Conservation (phyloP, 371 early-diverging fungal species). For the Apophysomyces variabilis region DNA sequence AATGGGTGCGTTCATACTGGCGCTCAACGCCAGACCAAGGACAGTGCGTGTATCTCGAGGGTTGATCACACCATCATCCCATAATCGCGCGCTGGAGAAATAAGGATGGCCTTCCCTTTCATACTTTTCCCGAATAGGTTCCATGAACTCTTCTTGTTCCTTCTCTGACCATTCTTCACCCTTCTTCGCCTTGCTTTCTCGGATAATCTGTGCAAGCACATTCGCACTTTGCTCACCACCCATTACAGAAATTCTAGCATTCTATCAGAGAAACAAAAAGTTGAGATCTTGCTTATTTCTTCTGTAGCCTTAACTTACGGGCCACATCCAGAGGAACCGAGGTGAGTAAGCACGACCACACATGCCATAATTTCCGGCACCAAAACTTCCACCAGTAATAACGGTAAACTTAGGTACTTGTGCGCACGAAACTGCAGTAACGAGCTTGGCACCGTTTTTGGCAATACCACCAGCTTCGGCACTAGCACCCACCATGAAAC, state of each 20-base stretch:
- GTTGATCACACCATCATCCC: conserved; percentile 98
- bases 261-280: conserved; percentile 33
- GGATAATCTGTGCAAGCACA: conserved; percentile 89
- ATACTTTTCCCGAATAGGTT: conserved; percentile 84
- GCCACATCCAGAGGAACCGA: conserved; percentile 97
- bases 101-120: conserved; percentile 97
- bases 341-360: conserved; percentile 97
- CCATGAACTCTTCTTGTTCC: conserved; percentile 84
- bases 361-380: conserved; percentile 98
- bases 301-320: conserved; percentile 61
- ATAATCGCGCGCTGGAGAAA: conserved; percentile 86
- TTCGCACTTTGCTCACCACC: conserved; percentile 98
- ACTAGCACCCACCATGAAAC: conserved; percentile 95
- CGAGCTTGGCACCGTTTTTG: conserved; percentile 98
- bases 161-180: conserved; percentile 77
- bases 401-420: conserved; percentile 96
- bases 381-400: conserved; percentile 91
- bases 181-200: conserved; percentile 84
- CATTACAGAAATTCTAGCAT: conserved; percentile 96
- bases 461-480: conserved; percentile 98
- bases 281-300: neutral
- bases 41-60: conserved; percentile 91
- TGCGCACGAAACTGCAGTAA: conserved; percentile 95
- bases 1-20: conserved; percentile 81
- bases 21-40: conserved; percentile 88